Base-by-base conservation (phyloP, 1,284 basidiomycete species). In the Sporisorium sorghi region DNA sequence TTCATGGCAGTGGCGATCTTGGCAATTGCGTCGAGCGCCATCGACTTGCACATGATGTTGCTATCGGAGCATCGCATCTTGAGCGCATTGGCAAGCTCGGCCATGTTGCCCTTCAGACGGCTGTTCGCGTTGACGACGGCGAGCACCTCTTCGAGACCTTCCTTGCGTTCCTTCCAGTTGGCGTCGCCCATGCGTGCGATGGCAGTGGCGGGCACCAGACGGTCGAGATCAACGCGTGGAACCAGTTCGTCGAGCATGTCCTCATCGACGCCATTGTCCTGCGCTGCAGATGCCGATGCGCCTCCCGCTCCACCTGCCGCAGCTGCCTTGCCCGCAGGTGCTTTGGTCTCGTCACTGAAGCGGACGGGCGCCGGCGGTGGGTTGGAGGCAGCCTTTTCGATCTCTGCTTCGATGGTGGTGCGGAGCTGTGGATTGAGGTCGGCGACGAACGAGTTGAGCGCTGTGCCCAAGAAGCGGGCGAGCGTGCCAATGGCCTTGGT, bases 1-100 rank as follows among this genome's bases (percentile, higher is more conserved):
- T 94, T 94, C 93, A 99, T 97, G 1, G 93, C 95, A 0, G 88
- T 90, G 2, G 97, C 94, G 67, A 99, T 91, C 49, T 93, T 91
- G 42, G 91, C 88, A 55, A 97, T 90, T 64, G 97, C 91, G 80
- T 97, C 94, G 21, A 99, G 88, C 19, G 96, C 93, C 46, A 97
- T 88, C 28, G 88, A 87, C 84, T 98, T 95, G 52, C 98, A 95
- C 21, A 92, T 90, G 83, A 99, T 93, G 86, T 99, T 99, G 52
- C 91, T 92, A 84, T 99, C 97, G 12, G 89, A 89, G 44, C 97
- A 90, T 63, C 97, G 90, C 30, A 90, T 90, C 85, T 97, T 97
- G 71, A 99, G 87, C 4, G 95, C 90, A 76, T 91, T 90, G 0
- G 90, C 91, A 55, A 99, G 92, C 81, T 99, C 97, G 43, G 68